A percentile compares a stretch with the other conserved stretches of the same genome.
Conservation (phyloP, 2,329 filamentous ascomycete genomes). For the Curvularia lunata region DNA sequence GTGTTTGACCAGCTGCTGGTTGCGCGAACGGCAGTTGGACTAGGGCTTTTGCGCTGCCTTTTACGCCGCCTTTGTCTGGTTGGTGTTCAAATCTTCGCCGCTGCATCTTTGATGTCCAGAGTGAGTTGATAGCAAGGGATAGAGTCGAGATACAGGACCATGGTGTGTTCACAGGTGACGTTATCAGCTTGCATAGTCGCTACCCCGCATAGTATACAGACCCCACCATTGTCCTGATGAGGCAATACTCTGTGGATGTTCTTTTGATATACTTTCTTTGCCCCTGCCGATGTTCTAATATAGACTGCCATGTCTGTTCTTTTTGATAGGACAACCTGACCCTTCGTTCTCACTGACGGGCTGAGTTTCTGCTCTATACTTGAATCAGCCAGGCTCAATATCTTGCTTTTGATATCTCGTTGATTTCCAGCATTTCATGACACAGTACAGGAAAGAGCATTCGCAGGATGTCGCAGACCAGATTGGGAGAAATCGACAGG, state of each 20-base stretch:
- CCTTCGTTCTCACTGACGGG: not conserved
- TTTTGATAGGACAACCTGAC: not conserved
- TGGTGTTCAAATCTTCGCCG: conserved; percentile 8
- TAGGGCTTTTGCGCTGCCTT: conserved; percentile 18
- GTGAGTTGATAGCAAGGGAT: too few relatives aligned
- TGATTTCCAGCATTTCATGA: not conserved
- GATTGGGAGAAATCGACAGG: not conserved
- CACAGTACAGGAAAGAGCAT: too few relatives aligned
- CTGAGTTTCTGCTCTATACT: too few relatives aligned
- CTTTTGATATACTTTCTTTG: not conserved
- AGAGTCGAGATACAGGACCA: not conserved
- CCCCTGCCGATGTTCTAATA: not conserved
- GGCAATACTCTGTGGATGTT: not conserved
- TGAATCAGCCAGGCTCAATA: too few relatives aligned
- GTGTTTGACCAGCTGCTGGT: conserved; percentile 12
- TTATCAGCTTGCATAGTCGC: not conserved
- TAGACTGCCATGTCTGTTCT: not conserved
- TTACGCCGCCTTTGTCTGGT: conserved; percentile 20
- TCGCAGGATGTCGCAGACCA: not conserved
- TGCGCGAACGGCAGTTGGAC: conserved; percentile 18
- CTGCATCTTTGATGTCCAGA: not conserved
- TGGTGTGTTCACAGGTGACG: conserved; percentile 1
- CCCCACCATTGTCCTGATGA: conserved; percentile 7
- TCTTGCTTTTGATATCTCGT: not conserved
- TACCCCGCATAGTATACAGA: conserved; percentile 11